These are phyloP conservation scores for Anethum foeniculum DNA, from an alignment of 140 eudicot genomes.

Conservation along the genomic window DNA sequence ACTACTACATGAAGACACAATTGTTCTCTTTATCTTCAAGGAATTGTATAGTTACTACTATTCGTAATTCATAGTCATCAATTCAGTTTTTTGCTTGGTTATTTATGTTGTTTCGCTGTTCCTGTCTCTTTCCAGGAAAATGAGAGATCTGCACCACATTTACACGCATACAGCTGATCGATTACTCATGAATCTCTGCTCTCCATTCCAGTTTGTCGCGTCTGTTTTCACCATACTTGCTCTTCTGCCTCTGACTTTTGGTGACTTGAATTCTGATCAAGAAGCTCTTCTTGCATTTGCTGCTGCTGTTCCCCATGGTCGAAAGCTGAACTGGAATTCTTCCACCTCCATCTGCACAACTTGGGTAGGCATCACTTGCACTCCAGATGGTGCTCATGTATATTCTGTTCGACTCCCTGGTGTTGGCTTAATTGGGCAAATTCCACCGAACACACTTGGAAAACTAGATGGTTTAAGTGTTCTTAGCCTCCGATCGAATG, in stretches of 20 bases:
- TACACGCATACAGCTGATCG: conserved; percentile 16
- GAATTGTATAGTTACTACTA: background rate
- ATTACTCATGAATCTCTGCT: conserved; percentile 39
- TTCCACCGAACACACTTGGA: conserved; percentile 66
- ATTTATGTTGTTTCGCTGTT: background rate
- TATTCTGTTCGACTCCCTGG: conserved; percentile 70
- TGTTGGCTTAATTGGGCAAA: conserved; percentile 62
- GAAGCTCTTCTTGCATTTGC: conserved; percentile 76
- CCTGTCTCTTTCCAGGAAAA: conserved; percentile 30
- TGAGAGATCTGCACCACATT: conserved; percentile 7
- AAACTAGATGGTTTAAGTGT: conserved; percentile 43
- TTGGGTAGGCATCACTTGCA: conserved; percentile 81
- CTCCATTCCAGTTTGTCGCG: conserved; percentile 24
- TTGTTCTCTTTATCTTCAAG: background rate
- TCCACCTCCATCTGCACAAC: conserved; percentile 46
- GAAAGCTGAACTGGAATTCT: conserved; percentile 70
- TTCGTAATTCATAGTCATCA: background rate
- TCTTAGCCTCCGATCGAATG: conserved; percentile 84
- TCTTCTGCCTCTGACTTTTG: conserved; percentile 40
- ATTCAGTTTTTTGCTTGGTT: background rate
- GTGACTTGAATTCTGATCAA: conserved; percentile 56
- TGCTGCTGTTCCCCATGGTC: conserved; percentile 55
- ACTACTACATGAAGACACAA: background rate
- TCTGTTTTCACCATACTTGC: conserved; percentile 29
- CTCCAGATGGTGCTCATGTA: conserved; percentile 41